phyloP scores from a whole-genome alignment of 345 rosid species.

The Heritiera fomes region DNA sequence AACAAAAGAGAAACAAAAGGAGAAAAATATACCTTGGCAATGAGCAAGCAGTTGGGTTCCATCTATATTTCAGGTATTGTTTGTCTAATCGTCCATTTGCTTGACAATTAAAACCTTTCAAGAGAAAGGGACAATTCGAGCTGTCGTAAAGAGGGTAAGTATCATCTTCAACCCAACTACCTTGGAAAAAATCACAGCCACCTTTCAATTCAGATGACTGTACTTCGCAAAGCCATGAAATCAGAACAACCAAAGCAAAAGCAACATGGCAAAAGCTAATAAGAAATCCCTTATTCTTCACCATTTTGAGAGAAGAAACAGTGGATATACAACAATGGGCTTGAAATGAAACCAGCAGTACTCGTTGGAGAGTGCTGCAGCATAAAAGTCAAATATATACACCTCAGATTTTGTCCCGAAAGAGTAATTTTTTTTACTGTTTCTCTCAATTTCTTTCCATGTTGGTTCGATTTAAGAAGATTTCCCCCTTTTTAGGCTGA shows the following conservation, averaged over 20 bases:
- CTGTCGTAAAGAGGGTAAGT: conserved; percentile 38
- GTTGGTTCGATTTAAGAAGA: too few relatives aligned
- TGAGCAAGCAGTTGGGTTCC: conserved; percentile 51
- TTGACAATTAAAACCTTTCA: conserved; percentile 44
- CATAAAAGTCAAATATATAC: neutral
- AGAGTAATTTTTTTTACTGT: neutral
- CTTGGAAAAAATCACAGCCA: conserved; percentile 40
- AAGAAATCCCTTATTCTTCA: neutral
- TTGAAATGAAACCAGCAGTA: neutral
- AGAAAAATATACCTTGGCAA: conserved; percentile 40
- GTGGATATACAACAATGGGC: neutral
- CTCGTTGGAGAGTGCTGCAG: neutral
- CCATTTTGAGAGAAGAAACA: conserved; percentile 12
- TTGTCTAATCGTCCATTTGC: conserved; percentile 49
- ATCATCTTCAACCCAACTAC: conserved; percentile 48
- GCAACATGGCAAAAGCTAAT: neutral
- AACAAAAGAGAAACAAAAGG: neutral
- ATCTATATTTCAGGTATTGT: conserved; percentile 42
- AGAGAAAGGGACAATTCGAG: conserved; percentile 43
- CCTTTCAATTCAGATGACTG: neutral
- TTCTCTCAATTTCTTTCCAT: too few relatives aligned
- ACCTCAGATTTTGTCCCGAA: neutral
- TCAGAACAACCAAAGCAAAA: neutral
- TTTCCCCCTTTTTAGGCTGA: too few relatives aligned
- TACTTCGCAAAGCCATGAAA: neutral